These are phyloP conservation scores for Xerophyta viscosa DNA, from an alignment of 106 monocot genomes.

Conservation along the genomic window DNA sequence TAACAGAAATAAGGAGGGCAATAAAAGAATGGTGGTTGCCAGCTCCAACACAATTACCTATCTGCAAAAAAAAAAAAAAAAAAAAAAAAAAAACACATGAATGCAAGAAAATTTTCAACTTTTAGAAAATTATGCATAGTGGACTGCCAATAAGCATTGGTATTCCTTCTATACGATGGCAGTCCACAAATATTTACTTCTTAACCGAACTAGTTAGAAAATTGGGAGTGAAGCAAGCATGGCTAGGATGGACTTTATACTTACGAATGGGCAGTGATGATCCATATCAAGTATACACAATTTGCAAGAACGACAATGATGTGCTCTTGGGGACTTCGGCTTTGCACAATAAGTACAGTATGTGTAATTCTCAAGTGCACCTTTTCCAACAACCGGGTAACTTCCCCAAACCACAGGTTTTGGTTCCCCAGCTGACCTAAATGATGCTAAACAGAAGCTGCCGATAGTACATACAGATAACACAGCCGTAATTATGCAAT, in stretches of 20 bases:
- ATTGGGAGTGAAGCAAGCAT: too few relatives aligned
- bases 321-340: conserved; percentile 87
- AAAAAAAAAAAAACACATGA: background rate
- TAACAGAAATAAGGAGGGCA: conserved; percentile 52
- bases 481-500: conserved; percentile 40
- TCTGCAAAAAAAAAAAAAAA: conserved; percentile 43
- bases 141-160: too few relatives aligned
- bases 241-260: conserved; percentile 6
- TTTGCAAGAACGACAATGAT: conserved; percentile 86
- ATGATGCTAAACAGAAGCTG: conserved; percentile 59
- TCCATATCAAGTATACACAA: conserved; percentile 95
- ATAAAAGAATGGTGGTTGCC: conserved; percentile 74
- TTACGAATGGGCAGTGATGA: conserved; percentile 99
- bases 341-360: conserved; percentile 71
- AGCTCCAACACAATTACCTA: conserved; percentile 92
- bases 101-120: too few relatives aligned
- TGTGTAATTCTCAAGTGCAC: conserved; percentile 64
- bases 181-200: too few relatives aligned
- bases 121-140: too few relatives aligned
- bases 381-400: conserved; percentile 59
- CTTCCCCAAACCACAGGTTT: conserved; percentile 56
- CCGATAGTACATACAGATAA: conserved; percentile 58
- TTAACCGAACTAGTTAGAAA: too few relatives aligned
- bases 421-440: conserved; percentile 55
- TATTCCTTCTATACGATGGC: too few relatives aligned